These are phyloP conservation scores for Alternaria arborescens DNA, from an alignment of 2,329 filamentous ascomycete genomes.

Conservation along the genomic window DNA sequence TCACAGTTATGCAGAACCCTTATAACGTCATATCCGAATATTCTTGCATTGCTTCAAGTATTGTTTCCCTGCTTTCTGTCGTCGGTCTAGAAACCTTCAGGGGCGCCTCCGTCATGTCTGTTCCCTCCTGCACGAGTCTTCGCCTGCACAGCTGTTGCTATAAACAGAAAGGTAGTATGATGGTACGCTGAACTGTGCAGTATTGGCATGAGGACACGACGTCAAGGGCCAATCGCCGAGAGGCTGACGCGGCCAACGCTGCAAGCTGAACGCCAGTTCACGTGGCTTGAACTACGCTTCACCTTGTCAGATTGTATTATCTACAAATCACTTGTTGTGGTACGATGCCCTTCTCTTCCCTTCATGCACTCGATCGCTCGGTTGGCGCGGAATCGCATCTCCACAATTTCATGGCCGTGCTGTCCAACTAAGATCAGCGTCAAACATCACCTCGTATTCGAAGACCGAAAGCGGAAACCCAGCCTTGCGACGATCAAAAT, in stretches of 20 bases:
- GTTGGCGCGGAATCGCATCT: conserved; percentile 5
- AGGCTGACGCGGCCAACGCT: conserved; percentile 11
- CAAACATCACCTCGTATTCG: conserved; percentile 12
- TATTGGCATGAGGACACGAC: conserved; percentile 1
- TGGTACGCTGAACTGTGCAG: not conserved
- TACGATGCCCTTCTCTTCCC: not conserved
- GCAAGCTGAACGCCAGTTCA: conserved; percentile 14
- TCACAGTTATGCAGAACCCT: not conserved
- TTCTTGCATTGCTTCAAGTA: not conserved
- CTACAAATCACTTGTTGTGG: not conserved
- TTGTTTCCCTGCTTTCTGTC: not conserved
- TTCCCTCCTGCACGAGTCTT: not conserved
- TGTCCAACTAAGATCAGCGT: conserved; percentile 9
- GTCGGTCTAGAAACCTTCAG: conserved; percentile 1
- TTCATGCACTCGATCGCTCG: conserved; percentile 1
- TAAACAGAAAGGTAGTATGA: conserved; percentile 3
- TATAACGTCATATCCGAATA: not conserved
- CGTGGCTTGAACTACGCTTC: conserved; percentile 11
- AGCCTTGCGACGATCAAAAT: conserved; percentile 6
- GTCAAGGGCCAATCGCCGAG: not conserved
- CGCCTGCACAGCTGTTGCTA: not conserved
- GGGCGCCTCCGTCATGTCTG: not conserved
- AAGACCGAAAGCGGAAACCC: conserved; percentile 1
- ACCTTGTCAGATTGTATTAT: conserved; percentile 1
- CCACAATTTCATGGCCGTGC: conserved; percentile 11